phyloP scores from a whole-genome alignment of 345 rosid genomes.

The Crucihimalaya himalaica region DNA sequence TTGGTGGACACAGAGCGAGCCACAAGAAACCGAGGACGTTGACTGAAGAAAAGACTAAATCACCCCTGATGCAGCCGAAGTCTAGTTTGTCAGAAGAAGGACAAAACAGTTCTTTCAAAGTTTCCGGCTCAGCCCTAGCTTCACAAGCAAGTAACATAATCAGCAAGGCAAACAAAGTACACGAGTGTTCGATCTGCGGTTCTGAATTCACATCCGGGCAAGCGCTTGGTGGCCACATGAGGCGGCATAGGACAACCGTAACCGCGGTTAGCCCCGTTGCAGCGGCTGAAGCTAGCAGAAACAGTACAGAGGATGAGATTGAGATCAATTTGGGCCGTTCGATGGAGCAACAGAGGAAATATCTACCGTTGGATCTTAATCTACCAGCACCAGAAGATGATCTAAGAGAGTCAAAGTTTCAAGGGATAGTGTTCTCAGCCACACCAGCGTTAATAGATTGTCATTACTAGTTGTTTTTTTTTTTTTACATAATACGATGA shows the following conservation, averaged over 20 bases:
- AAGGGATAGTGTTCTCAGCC: conserved; percentile 46
- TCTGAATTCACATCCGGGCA: conserved; percentile 90
- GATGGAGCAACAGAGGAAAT: conserved; percentile 46
- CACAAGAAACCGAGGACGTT: conserved; percentile 71
- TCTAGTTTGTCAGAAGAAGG: conserved; percentile 24
- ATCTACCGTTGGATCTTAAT: conserved; percentile 81
- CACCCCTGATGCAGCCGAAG: conserved; percentile 23
- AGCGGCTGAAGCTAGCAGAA: conserved; percentile 27
- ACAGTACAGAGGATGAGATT: conserved; percentile 26
- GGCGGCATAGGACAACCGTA: conserved; percentile 69
- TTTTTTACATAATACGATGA: conserved; percentile 17
- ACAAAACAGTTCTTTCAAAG: conserved; percentile 26
- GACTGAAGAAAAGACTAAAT: conserved; percentile 37
- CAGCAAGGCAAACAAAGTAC: conserved; percentile 53
- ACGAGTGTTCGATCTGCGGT: conserved; percentile 95
- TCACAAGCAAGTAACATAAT: conserved; percentile 42
- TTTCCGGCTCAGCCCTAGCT: conserved; percentile 42
- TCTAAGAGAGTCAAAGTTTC: conserved; percentile 59
- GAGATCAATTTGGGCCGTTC: conserved; percentile 18
- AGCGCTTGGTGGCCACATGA: conserved; percentile 99
- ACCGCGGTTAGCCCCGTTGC: conserved; percentile 14
- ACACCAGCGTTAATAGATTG: conserved; percentile 89
- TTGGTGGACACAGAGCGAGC: conserved; percentile 96
- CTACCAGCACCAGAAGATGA: conserved; percentile 93
- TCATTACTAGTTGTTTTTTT: conserved; percentile 54